These are phyloP conservation scores for Aspergillus olivimuriae DNA, from an alignment of 495 filamentous ascomycete genomes.

Conservation along the genomic window DNA sequence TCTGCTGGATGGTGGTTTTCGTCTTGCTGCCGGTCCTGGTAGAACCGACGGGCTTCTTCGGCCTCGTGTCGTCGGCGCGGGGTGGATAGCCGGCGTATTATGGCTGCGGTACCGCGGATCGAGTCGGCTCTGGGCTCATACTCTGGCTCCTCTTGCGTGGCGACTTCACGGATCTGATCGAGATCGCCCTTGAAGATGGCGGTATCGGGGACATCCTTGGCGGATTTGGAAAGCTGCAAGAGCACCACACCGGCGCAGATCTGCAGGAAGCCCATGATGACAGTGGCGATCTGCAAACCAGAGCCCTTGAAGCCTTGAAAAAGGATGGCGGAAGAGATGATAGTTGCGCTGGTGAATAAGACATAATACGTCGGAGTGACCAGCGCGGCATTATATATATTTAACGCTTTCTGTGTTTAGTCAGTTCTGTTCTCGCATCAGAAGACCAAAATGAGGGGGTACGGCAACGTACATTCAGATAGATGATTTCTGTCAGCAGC, in stretches of 20 bases:
- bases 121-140: constrained; percentile 94
- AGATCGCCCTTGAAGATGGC: constrained; percentile 91
- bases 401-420: constrained; percentile 82
- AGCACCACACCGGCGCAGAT: constrained; percentile 97
- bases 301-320: constrained; percentile 94
- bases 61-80: constrained; percentile 71
- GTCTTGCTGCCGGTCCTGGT: constrained; percentile 69
- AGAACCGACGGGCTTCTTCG: constrained; percentile 72
- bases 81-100: constrained; percentile 75
- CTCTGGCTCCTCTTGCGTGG: constrained; percentile 89
- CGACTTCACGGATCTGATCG: constrained; percentile 90
- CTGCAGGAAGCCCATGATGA: constrained; percentile 88
- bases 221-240: constrained; percentile 93
- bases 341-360: constrained; percentile 91
- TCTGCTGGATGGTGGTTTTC: constrained; percentile 67
- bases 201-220: constrained; percentile 92
- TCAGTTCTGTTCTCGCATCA: constrained; percentile 16
- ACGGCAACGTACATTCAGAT: constrained; percentile 70
- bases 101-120: constrained; percentile 85
- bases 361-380: constrained; percentile 99
- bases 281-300: constrained; percentile 70
- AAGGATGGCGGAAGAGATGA: constrained; percentile 85
- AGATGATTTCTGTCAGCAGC: constrained; percentile 88
- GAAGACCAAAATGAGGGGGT: not conserved
- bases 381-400: constrained; percentile 93